A percentile compares a stretch with the other conserved stretches of the same genome.
Conservation (phyloP, 1,284 basidiomycete genomes). For the Tilletia walkeri region DNA sequence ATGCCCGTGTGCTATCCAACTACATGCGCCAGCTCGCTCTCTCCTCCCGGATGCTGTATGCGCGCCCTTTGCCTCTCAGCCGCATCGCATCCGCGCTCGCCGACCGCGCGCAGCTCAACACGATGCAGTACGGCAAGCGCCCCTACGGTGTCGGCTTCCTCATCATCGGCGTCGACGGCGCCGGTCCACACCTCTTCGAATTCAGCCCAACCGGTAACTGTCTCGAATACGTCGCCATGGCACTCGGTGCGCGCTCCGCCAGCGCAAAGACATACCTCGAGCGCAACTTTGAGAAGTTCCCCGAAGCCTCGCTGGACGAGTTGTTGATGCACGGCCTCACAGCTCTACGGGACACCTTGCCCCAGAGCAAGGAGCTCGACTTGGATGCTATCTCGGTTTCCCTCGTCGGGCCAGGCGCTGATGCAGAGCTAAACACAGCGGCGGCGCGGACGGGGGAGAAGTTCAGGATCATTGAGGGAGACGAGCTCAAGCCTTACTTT, state of each 20-base stretch:
- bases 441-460: conserved; percentile 42
- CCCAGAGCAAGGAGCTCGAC: conserved; percentile 53
- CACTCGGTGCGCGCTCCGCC: conserved; percentile 94
- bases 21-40: conserved; percentile 99
- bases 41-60: conserved; percentile 89
- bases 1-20: conserved; percentile 82
- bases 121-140: conserved; percentile 93
- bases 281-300: conserved; percentile 82
- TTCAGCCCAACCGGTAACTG: conserved; percentile 96
- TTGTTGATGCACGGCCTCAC: conserved; percentile 49
- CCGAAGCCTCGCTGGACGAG: conserved; percentile 36
- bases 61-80: conserved; percentile 88
- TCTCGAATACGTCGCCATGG: conserved; percentile 98
- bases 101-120: conserved; percentile 98
- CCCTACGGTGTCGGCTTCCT: conserved; percentile 99
- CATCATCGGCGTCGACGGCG: conserved; percentile 90
- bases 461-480: conserved; percentile 50
- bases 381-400: conserved; percentile 47
- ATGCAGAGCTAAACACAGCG: conserved; percentile 42
- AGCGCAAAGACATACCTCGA: conserved; percentile 98
- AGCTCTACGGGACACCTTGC: conserved; percentile 52
- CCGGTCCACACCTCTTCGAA: conserved; percentile 94
- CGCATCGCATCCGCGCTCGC: conserved; percentile 89
- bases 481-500: conserved; percentile 46
- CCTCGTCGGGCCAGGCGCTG: conserved; percentile 51